A percentile compares a stretch with the other conserved stretches of the same genome.
Evolutionary conservation across 1,284 basidiomycete genomes (phyloP).

Genomic region (Ganoderma leucocontextum): DNA sequence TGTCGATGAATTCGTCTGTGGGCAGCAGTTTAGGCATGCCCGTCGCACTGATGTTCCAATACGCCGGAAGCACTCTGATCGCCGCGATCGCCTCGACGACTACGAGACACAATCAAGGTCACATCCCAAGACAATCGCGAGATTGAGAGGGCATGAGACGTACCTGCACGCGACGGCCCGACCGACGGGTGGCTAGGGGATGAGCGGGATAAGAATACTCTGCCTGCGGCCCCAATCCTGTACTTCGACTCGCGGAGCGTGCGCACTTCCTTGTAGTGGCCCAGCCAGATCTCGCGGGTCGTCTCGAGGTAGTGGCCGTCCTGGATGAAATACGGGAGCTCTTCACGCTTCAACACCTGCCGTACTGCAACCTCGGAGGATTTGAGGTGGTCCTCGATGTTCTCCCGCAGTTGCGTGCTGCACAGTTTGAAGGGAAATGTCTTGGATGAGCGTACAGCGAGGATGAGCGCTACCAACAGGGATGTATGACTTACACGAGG

Average conservation of each 20-base stretch:
- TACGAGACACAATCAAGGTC: background rate
- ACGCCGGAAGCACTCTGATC: slow-evolving; percentile 19
- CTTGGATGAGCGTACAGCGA: too few species aligned
- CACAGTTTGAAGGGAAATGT: too few species aligned
- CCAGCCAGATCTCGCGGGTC: slow-evolving; percentile 33
- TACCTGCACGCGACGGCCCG: background rate
- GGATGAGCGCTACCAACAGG: too few species aligned
- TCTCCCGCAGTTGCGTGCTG: slow-evolving; percentile 19
- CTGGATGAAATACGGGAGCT: slow-evolving; percentile 41
- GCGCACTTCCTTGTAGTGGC: slow-evolving; percentile 26
- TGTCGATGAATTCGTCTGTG: slow-evolving; percentile 31
- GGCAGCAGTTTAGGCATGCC: slow-evolving; percentile 24
- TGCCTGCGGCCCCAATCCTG: background rate
- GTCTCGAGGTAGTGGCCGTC: slow-evolving; percentile 41
- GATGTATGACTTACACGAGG: slow-evolving; percentile 37
- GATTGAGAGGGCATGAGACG: background rate
- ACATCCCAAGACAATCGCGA: background rate
- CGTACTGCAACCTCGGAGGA: slow-evolving; percentile 26
- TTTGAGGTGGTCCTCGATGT: slow-evolving; percentile 15
- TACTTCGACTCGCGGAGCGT: background rate
- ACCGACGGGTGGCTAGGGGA: background rate
- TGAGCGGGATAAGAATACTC: too few species aligned
- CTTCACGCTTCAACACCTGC: slow-evolving; percentile 41
- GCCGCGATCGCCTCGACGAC: slow-evolving; percentile 14
- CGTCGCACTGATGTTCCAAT: background rate